Percentiles rank a stretch among this genome's conserved stretches.
Conservation (phyloP, 1,139 yeast species). For the Suhomyces guaymorum region DNA sequence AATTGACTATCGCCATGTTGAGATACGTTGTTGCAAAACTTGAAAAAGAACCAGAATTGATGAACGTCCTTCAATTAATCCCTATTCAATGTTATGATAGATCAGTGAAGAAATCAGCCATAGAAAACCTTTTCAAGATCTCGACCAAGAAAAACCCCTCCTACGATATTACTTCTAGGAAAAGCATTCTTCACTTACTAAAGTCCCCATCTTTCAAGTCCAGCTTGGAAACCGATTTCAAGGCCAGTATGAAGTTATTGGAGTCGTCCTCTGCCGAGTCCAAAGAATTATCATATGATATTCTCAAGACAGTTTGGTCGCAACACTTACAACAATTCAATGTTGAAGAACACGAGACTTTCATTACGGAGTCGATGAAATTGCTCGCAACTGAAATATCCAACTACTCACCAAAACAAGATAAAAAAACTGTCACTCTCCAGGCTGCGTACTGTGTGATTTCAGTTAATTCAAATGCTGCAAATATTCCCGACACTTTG, state of each 20-base stretch:
- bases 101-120: slow-evolving; percentile 35
- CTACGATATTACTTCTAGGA: slow-evolving; percentile 15
- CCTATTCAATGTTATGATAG: slow-evolving; percentile 56
- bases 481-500: too few relatives aligned
- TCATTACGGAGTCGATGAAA: slow-evolving; percentile 17
- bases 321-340: slow-evolving; percentile 27
- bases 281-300: slow-evolving; percentile 15
- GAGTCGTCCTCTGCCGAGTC: slow-evolving; percentile 18
- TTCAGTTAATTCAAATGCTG: too few relatives aligned
- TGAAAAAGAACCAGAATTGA: slow-evolving; percentile 1
- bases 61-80: slow-evolving; percentile 24
- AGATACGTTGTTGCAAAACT: slow-evolving; percentile 15
- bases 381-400: slow-evolving; percentile 10
- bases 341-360: slow-evolving; percentile 21
- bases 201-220: slow-evolving; percentile 54
- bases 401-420: slow-evolving; percentile 1
- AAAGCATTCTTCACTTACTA: slow-evolving; percentile 37
- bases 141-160: slow-evolving; percentile 11
- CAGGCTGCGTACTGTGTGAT: slow-evolving; percentile 17
- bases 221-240: slow-evolving; percentile 45
- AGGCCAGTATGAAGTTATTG: slow-evolving; percentile 24
- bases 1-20: slow-evolving; percentile 30
- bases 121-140: slow-evolving; percentile 33
- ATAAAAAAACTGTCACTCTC: background rate
- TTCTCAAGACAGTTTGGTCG: slow-evolving; percentile 32